Evolutionary conservation across 352 stramenopile genomes (phyloP), one percentile per base, ranked within the genome.

Genomic region (Phytophthora pseudosyringae): DNA sequence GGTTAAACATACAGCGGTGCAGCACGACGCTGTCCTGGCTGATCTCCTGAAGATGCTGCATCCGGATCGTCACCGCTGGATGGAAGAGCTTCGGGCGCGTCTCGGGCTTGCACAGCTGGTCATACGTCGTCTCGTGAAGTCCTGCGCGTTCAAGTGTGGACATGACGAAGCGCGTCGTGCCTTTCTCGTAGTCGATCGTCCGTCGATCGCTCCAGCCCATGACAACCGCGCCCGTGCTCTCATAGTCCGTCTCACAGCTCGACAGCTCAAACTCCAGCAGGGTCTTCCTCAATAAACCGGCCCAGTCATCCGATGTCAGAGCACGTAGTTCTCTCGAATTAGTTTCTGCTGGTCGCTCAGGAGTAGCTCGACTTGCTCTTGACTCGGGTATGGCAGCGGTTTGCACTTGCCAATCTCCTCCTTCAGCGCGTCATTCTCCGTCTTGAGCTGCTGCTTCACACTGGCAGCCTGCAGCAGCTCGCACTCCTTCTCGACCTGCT

Each of bases 1-100:
- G 71, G 10, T 81, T 82, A 35, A 75, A 82, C 29, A 81, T 63
- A 1, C 58, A 66, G 38, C 74, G 74, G 35, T 74, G 68, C 25
- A 82, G 35, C 44, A 83, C 68, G 5, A 80, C 60, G 3, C 70
- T 56, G 59, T 83, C 57, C 36, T 83, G 49, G 41, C 73, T 66
- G 16, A 81, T 63, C 3, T 70, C 32, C 47, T 83, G 76, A 18
- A 86, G 57, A 26, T 68, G 55, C 11, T 75, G 67, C 26, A 76
- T 67, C 63, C 66, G 38, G 16, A 66, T 56, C 9, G 41, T 67
- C 33, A 76, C 51, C 0, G 63, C 56, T 12, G 63, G 36, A 21
- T 68, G 73, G 49, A 86, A 81, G 1, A 83, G 54, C 9, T 63
- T 44, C 8, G 63, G 49, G 49, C 80, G 69, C 3, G 73, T 75